phyloP scores from a whole-genome alignment of 305 asterid species.

The Plantago rigida region DNA sequence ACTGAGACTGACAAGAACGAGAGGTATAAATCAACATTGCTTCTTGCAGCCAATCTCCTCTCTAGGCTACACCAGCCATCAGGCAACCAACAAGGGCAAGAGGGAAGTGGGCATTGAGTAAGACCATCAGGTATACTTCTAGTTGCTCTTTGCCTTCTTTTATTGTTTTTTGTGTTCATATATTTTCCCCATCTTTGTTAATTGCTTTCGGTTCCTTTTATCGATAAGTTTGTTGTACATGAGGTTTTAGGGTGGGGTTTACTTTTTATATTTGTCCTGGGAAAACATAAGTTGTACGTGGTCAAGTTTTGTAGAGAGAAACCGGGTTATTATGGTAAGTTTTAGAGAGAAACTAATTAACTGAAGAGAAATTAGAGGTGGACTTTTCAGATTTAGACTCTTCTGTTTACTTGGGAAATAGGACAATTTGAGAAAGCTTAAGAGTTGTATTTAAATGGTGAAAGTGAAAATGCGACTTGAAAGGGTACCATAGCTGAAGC shows the following conservation, averaged over 20 bases:
- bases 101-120: constrained; percentile 50
- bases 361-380: no score
- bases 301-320: no score
- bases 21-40: constrained; percentile 71
- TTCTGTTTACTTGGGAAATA: no score
- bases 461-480: no score
- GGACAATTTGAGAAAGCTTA: no score
- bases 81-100: constrained; percentile 57
- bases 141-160: not conserved
- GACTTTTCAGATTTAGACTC: no score
- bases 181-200: not conserved
- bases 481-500: no score
- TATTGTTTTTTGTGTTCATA: no score
- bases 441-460: no score
- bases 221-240: not conserved
- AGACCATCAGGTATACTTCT: constrained; percentile 32
- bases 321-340: no score
- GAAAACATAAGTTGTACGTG: not conserved
- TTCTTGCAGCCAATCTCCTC: constrained; percentile 87
- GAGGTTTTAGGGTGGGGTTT: not conserved
- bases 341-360: no score
- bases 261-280: not conserved
- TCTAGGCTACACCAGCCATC: constrained; percentile 69
- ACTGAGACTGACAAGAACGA: constrained; percentile 80
- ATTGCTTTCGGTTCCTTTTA: not conserved